Conservation (phyloP, 352 stramenopile genomes). For the Pythium catenulatum region DNA sequence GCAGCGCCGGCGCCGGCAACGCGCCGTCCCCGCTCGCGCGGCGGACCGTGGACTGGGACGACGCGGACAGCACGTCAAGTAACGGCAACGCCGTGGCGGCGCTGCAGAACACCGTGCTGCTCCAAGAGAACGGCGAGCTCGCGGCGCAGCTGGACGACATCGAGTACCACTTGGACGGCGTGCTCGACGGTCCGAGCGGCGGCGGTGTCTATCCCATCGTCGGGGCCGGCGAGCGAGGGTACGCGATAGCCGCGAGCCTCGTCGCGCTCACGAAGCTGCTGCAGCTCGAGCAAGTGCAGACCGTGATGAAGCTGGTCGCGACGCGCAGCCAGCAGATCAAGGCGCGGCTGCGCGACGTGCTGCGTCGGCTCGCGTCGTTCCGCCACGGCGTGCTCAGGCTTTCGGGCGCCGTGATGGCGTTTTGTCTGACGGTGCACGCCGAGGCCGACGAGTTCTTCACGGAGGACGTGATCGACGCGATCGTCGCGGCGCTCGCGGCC, state of each 20-base stretch:
- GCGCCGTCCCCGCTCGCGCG: constrained; percentile 1
- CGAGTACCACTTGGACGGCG: constrained; percentile 77
- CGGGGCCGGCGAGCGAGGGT: constrained; percentile 18
- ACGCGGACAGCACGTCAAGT: not conserved
- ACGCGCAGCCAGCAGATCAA: constrained; percentile 42
- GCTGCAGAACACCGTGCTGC: constrained; percentile 75
- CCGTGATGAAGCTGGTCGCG: constrained; percentile 67
- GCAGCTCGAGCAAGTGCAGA: constrained; percentile 60
- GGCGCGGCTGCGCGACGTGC: constrained; percentile 62
- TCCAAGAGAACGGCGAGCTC: constrained; percentile 80
- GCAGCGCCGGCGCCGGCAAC: not conserved
- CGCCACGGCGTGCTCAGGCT: constrained; percentile 44
- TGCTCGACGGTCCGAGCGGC: constrained; percentile 45
- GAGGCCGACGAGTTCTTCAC: constrained; percentile 67
- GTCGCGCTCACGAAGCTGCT: constrained; percentile 70
- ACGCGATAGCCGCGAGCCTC: constrained; percentile 58
- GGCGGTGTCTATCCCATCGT: too few species aligned
- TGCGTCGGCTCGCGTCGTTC: constrained; percentile 42
- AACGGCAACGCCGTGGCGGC: not conserved
- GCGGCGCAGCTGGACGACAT: constrained; percentile 75
- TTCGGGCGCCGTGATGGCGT: constrained; percentile 66
- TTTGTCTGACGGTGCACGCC: constrained; percentile 63
- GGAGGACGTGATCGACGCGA: constrained; percentile 60
- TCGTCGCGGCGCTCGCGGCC: constrained; percentile 44
- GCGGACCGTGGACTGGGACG: not conserved